Evolutionary conservation across 352 stramenopile species (phyloP).

Genomic region (Phytophthora fragariae): DNA sequence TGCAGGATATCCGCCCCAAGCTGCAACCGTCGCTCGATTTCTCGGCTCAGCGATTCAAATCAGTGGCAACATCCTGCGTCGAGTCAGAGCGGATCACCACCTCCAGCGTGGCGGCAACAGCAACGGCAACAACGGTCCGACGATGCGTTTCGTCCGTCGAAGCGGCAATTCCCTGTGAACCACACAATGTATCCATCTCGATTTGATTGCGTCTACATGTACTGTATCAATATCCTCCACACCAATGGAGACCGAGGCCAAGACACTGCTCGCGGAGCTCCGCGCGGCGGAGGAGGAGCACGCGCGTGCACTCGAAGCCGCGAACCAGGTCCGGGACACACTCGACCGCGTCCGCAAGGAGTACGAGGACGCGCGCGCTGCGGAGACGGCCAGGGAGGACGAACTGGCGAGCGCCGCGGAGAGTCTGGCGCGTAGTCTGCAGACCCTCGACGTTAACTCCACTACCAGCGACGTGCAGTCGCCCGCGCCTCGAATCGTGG

Average conservation of each 20-base stretch:
- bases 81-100: background rate
- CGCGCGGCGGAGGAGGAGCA: constrained; percentile 51
- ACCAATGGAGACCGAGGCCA: constrained; percentile 29
- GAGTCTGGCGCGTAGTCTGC: constrained; percentile 32
- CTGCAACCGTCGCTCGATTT: background rate
- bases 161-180: background rate
- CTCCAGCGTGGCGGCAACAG: background rate
- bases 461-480: background rate
- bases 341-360: constrained; percentile 40
- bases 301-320: constrained; percentile 39
- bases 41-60: background rate
- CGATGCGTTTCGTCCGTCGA: background rate
- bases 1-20: background rate
- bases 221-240: too few species aligned
- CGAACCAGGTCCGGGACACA: constrained; percentile 20
- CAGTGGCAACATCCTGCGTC: background rate
- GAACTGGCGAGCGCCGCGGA: constrained; percentile 44
- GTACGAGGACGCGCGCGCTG: constrained; percentile 36
- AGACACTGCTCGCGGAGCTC: constrained; percentile 44
- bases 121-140: background rate
- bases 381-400: constrained; percentile 37
- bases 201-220: too few species aligned
- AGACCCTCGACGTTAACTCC: constrained; percentile 25
- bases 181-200: background rate
- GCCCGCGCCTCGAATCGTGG: constrained; percentile 28